Evolutionary conservation across 441 rosid genomes (phyloP).

Genomic region (Pelargonium fulgidum): DNA sequence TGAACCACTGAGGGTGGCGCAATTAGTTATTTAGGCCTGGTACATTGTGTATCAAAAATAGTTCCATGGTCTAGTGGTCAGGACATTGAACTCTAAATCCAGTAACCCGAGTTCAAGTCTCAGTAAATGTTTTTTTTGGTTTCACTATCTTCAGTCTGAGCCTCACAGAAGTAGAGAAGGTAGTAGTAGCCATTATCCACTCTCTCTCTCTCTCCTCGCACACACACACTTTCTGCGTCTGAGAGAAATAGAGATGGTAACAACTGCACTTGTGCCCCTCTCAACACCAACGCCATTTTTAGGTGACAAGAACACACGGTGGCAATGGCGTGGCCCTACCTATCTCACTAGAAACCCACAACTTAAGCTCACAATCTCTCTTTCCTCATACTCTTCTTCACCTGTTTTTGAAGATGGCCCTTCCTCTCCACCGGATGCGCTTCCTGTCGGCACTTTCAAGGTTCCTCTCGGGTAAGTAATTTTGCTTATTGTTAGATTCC

Average conservation of each 20-base stretch:
- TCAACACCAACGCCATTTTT: neutral
- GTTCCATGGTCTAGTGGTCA: too few relatives aligned
- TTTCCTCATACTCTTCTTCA: neutral
- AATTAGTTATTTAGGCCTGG: too few relatives aligned
- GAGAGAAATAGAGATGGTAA: neutral
- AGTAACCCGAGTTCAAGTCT: too few relatives aligned
- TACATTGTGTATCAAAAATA: too few relatives aligned
- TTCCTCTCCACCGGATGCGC: neutral
- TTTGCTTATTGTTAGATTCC: neutral
- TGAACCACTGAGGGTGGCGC: too few relatives aligned
- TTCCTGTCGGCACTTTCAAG: neutral
- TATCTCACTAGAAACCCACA: neutral
- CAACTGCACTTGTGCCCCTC: neutral
- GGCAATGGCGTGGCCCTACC: neutral
- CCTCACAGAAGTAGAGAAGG: too few relatives aligned
- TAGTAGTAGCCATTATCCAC: too few relatives aligned
- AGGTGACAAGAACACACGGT: neutral
- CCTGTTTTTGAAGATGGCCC: neutral
- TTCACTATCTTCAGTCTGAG: too few relatives aligned
- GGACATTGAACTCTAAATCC: too few relatives aligned
- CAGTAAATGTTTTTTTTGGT: too few relatives aligned
- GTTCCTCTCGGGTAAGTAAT: neutral
- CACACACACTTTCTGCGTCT: neutral
- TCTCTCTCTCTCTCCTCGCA: too few relatives aligned
- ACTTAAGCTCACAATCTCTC: neutral